phyloP scores from a whole-genome alignment of 192 early-diverging fungal species.

The Backusella australiensis region DNA sequence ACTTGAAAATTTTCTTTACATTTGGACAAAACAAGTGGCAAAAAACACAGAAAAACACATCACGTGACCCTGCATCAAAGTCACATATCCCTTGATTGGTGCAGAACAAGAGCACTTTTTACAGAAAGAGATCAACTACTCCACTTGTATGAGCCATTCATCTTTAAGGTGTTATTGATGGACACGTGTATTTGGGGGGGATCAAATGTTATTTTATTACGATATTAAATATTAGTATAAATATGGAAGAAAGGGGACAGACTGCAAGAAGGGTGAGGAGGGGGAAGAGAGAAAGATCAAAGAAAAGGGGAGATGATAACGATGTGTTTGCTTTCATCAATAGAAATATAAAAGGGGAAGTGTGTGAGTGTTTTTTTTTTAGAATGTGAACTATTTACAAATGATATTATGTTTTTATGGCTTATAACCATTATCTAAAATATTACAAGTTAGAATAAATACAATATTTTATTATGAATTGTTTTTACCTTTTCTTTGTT shows the following conservation, averaged over 20 bases:
- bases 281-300: background rate
- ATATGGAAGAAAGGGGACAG: too few relatives aligned
- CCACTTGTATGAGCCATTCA: too few relatives aligned
- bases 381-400: background rate
- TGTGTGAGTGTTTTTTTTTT: background rate
- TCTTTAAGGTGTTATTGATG: too few relatives aligned
- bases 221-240: too few relatives aligned
- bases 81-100: background rate
- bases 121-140: too few relatives aligned
- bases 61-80: background rate
- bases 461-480: too few relatives aligned
- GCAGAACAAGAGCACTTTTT: too few relatives aligned
- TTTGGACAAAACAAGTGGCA: background rate
- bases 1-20: background rate
- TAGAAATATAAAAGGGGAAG: background rate
- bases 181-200: background rate
- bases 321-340: background rate
- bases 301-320: background rate
- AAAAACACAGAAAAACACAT: background rate
- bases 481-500: background rate
- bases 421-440: too few relatives aligned
- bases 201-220: too few relatives aligned
- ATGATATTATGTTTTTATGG: background rate
- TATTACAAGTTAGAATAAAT: too few relatives aligned
- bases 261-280: too few relatives aligned